Base-by-base conservation (phyloP, 257 asterid genomes). In the Coffea canephora region DNA sequence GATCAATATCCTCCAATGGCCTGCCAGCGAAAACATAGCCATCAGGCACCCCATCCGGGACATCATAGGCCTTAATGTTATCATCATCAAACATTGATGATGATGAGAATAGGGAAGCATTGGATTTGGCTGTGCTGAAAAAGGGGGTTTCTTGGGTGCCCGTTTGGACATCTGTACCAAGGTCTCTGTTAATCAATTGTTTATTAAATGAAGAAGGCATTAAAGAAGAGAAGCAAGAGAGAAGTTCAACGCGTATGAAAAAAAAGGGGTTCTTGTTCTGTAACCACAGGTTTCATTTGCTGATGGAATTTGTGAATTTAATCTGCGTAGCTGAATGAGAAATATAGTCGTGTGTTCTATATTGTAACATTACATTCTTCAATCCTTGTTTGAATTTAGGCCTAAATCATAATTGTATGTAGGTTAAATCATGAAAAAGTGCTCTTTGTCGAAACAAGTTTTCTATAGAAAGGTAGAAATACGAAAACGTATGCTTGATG, bases 111-210 rank as follows among this genome's bases (percentile, higher is more conserved):
- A 61, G 4, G 2, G 57, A 61, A 23, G 18, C 18, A 14, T 75
- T 59, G 41, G 78, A 61, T 41, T 75, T 69, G 16, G 14, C 16
- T 3, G 78, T 75, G 71, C 70, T 23, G 34, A 75, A 61, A 54
- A 75, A 57, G 7, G 78, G 34, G 34, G 34, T 31, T 31, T 31
- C 34, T 31, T 31, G 34, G 34, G 34, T 31, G 34, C 34, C 34
- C 34, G 34, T 31, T 31, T 31, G 34, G 34, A 31, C 34, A 31
- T 31, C 34, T 31, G 34, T 0, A 31, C 34, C 34, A 31, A 31
- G 34, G 34, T 31, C 34, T 31, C 34, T 31, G 34, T 31, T 31
- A 31, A 31, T 31, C 34, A 31, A 31, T 31, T 31, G 34, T 31
- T 31, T 31, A 31, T 31, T 31, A 31, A 31, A 31, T 31, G 34